A percentile compares a stretch with the other conserved stretches of the same genome.
These are phyloP conservation scores for Trichosporon coremiiforme DNA, from an alignment of 1,284 basidiomycete genomes.

Conservation along the genomic window DNA sequence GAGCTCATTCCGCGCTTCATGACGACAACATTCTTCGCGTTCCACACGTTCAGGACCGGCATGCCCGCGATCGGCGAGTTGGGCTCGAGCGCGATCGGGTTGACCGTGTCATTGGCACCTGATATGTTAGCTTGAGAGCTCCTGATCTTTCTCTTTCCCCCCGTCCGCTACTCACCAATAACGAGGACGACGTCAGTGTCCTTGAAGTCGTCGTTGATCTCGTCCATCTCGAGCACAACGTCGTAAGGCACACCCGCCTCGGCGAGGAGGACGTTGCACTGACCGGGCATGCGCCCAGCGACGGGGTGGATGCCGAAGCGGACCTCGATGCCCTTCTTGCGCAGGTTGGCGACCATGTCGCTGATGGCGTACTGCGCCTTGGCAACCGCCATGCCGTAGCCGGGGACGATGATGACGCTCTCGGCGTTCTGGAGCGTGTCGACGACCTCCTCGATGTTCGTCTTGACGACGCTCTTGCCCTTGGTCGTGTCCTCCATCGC, in stretches of 20 bases:
- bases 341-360: slow-evolving; percentile 71
- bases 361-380: slow-evolving; percentile 84
- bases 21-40: slow-evolving; percentile 83
- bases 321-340: slow-evolving; percentile 71
- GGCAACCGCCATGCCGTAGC: slow-evolving; percentile 83
- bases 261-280: slow-evolving; percentile 81
- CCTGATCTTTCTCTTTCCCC: no score
- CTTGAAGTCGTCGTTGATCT: slow-evolving; percentile 83
- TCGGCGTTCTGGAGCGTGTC: slow-evolving; percentile 75
- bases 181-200: slow-evolving; percentile 79
- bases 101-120: slow-evolving; percentile 80
- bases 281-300: slow-evolving; percentile 56
- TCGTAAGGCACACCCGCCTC: slow-evolving; percentile 87
- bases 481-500: slow-evolving; percentile 69
- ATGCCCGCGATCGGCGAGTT: slow-evolving; percentile 83
- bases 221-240: slow-evolving; percentile 85
- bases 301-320: slow-evolving; percentile 57
- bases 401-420: slow-evolving; percentile 81
- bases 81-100: slow-evolving; percentile 81
- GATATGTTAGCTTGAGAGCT: no score
- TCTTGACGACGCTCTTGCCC: slow-evolving; percentile 70
- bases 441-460: slow-evolving; percentile 72
- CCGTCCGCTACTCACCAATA: slow-evolving; percentile 59
- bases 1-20: slow-evolving; percentile 81
- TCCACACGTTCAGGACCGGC: slow-evolving; percentile 85